Evolutionary conservation across 108 stramenopile genomes (phyloP), one percentile per base, ranked within the genome.

Genomic region (Aureococcus anophagefferens): DNA sequence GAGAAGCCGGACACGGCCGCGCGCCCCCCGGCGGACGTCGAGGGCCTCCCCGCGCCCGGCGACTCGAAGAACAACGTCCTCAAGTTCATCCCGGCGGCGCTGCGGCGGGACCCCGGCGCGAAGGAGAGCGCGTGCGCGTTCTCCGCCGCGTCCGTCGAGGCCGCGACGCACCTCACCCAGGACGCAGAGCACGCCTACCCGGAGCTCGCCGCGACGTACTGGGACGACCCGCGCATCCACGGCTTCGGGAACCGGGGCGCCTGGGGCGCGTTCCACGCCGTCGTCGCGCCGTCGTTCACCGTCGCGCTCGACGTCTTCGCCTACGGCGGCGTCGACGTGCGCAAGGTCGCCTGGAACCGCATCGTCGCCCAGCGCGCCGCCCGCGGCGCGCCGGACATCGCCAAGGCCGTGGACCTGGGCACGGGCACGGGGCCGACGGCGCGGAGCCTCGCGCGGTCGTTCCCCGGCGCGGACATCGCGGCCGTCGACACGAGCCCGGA

Each of bases 51-150:
- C n/a, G n/a, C n/a, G n/a, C 40, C 40, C 9, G 13, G 13, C 9
- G 40, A 44, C 86, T 84, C 21, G 21, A 59, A 59, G 51, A 59
- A 59, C 51, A 59, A 59, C 51, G 51, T 59, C 25, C 21, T 59
- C 21, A 59, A 59, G 51, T 59, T 18, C 21, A 4, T 11, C 7
- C 11, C 37, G 37, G 4, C 37, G 37, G 11, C 7, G 37, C 7
- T 11, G 37, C 37, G 37, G 11, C 37, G 37, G 37, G 7, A 11
- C 37, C 7, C 37, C 7, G 37, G 37, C 7, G 21, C 25, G 21
- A 25, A 59, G 51, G 13, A 59, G 21, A 59, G 25, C 21, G 21
- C 14, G 51, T 59, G 51, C 21, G 51, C 51, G 7, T 59, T 59
- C 51, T 25, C 21, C 21, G 7, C 51, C 51, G 51, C 51, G 51